A percentile compares a stretch with the other conserved stretches of the same genome.
Evolutionary conservation across 768 basidiomycete genomes (phyloP).

Genomic region (Amanita phalloides): DNA sequence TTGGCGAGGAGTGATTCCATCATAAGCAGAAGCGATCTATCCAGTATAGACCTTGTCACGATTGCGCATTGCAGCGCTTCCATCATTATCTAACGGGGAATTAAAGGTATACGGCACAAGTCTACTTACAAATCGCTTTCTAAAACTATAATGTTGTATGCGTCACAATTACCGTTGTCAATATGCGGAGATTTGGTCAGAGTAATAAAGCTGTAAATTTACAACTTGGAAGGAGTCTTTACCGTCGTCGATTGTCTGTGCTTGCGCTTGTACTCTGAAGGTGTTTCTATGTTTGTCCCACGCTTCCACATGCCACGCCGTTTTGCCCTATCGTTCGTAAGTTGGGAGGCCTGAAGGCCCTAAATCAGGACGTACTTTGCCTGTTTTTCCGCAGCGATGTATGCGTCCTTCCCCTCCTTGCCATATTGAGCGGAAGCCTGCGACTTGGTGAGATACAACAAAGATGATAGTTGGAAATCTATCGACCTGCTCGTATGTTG

Average conservation of each 20-base stretch:
- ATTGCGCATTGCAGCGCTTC: no score
- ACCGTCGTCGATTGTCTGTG: constrained; percentile 12
- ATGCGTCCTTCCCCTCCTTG: constrained; percentile 49
- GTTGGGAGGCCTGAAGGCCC: not conserved
- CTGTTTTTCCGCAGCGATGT: constrained; percentile 47
- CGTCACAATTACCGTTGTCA: no score
- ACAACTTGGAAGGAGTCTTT: not conserved
- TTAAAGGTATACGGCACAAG: no score
- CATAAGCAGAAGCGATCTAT: no score
- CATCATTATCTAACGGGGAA: no score
- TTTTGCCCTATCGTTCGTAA: constrained; percentile 29
- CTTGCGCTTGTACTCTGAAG: constrained; percentile 73
- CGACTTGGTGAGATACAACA: not conserved
- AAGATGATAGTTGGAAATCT: not conserved
- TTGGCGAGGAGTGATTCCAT: no score
- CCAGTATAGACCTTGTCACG: no score
- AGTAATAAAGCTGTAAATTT: not conserved
- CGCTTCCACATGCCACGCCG: constrained; percentile 69
- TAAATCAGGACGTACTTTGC: constrained; percentile 46
- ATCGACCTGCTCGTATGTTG: constrained; percentile 55
- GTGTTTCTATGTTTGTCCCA: constrained; percentile 47
- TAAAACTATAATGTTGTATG: no score
- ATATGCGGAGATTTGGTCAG: not conserved
- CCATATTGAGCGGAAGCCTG: constrained; percentile 74
- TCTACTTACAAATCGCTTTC: no score